Evolutionary conservation across 2,329 filamentous ascomycete species (phyloP).

Genomic region (Dothideomycetes sp.): DNA sequence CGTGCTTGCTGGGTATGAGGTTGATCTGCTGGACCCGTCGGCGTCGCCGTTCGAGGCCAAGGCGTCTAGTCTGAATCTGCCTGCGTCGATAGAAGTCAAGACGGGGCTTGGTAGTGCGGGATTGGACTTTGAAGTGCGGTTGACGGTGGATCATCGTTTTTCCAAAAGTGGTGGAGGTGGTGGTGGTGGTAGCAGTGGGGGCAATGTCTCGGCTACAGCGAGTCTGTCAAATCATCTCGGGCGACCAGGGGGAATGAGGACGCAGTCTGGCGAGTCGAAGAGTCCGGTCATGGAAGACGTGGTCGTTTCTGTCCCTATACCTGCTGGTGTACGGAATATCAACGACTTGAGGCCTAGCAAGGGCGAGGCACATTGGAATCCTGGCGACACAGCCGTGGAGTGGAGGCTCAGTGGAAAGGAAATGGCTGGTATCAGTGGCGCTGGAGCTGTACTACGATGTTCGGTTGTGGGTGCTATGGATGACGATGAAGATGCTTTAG

Average conservation of each 20-base stretch:
- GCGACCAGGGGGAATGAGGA: constrained; percentile 5
- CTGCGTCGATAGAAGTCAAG: constrained; percentile 70
- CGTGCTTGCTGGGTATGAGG: constrained; percentile 86
- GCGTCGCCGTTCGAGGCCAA: constrained; percentile 13
- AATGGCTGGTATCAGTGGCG: constrained; percentile 36
- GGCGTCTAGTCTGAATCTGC: constrained; percentile 60
- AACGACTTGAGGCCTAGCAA: constrained; percentile 69
- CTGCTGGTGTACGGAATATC: constrained; percentile 58
- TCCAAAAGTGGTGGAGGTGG: constrained; percentile 23
- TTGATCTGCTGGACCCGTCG: constrained; percentile 68
- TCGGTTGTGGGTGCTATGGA: constrained; percentile 60
- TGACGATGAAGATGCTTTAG: constrained; percentile 28
- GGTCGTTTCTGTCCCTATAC: constrained; percentile 66
- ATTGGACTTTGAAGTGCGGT: constrained; percentile 78
- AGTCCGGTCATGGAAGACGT: constrained; percentile 57
- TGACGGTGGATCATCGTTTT: constrained; percentile 51
- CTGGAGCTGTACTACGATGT: constrained; percentile 55
- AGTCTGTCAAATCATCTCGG: constrained; percentile 8
- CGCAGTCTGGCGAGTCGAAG: constrained; percentile 17
- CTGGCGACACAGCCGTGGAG: constrained; percentile 60
- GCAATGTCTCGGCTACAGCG: background rate
- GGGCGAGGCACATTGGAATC: constrained; percentile 74
- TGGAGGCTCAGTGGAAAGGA: constrained; percentile 79
- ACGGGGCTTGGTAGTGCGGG: constrained; percentile 65
- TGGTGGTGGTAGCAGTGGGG: constrained; percentile 1